Evolutionary conservation across 164 flowering plant genomes (phyloP).

Genomic region (Sedum album): DNA sequence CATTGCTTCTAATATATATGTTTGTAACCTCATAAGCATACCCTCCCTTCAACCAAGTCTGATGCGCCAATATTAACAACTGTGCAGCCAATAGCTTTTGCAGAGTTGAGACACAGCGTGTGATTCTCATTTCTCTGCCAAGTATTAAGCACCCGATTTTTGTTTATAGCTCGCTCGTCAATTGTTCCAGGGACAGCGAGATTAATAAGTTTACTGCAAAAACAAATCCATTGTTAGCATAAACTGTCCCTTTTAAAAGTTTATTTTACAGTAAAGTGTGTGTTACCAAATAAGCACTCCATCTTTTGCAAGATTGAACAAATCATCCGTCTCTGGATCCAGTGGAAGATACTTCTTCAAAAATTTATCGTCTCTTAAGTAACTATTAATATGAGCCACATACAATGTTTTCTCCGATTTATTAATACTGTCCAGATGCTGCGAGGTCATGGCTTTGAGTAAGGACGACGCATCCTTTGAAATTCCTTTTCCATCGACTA

Average conservation of each 20-base stretch:
- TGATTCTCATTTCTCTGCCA: constrained; percentile 8
- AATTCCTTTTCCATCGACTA: constrained; percentile 44
- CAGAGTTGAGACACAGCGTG: constrained; percentile 1
- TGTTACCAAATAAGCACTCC: constrained; percentile 80
- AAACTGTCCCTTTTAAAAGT: background rate
- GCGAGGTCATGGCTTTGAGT: constrained; percentile 74
- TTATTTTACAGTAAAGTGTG: background rate
- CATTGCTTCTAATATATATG: background rate
- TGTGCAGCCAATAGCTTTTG: constrained; percentile 6
- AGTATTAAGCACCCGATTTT: background rate
- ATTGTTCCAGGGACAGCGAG: constrained; percentile 1
- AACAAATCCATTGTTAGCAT: background rate
- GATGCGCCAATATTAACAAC: constrained; percentile 5
- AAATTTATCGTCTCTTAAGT: constrained; percentile 65
- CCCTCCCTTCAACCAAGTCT: constrained; percentile 5
- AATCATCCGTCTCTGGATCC: constrained; percentile 68
- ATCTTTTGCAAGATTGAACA: constrained; percentile 78
- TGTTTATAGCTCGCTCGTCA: constrained; percentile 2
- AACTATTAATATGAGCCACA: constrained; percentile 75
- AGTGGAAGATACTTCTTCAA: constrained; percentile 62
- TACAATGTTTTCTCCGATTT: constrained; percentile 86
- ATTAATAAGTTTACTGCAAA: background rate
- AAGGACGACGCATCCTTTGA: constrained; percentile 77
- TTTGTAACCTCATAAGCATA: background rate
- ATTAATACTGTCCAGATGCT: constrained; percentile 74